Base-by-base conservation (phyloP, 2,329 filamentous ascomycete species). In the Tolypocladium guangdongense region DNA sequence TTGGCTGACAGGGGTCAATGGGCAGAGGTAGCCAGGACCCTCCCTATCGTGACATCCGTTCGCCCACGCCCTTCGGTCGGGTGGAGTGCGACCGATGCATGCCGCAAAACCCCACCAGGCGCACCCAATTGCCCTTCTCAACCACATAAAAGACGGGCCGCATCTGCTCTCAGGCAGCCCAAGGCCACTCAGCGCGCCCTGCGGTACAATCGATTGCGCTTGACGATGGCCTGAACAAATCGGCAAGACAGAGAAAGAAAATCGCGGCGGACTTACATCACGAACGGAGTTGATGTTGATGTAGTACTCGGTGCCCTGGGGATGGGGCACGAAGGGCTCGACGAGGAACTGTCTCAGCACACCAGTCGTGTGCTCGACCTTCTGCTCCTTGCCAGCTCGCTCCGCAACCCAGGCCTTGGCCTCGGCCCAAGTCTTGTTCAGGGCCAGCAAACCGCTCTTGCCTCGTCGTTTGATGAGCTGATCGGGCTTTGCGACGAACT, bases 251-350 rank as follows among this genome's bases (percentile, higher is more conserved):
- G 57, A 60, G 63, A 60, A 58, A 62, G 53, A 47, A 41, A 16
- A 20, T 5, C 3, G 20, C 8, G 54, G 51, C 54, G 56, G 57
- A 84, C 90, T 84, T 85, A 97, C 93, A 86, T 97, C 93, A 80
- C 93, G 88, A 68, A 96, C 91, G 59, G 93, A 97, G 83, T 96
- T 93, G 80, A 99, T 99, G 85, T 96, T 96, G 80, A 99, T 96
- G 78, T 99, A 99, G 80, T 97, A 97, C 77, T 99, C 93, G 60
- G 92, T 96, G 72, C 90, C 87, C 66, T 90, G 82, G 60, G 91
- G 87, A 76, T 99, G 93, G 66, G 92, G 93, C 58, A 97, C 91
- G 69, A 99, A 97, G 51, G 93, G 93, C 83, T 99, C 93, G 63
- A 99, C 91, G 61, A 99, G 81, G 82, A 99, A 99, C 67, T 95